Conservation (phyloP, 441 rosid genomes). For the Erodium trifolium region DNA sequence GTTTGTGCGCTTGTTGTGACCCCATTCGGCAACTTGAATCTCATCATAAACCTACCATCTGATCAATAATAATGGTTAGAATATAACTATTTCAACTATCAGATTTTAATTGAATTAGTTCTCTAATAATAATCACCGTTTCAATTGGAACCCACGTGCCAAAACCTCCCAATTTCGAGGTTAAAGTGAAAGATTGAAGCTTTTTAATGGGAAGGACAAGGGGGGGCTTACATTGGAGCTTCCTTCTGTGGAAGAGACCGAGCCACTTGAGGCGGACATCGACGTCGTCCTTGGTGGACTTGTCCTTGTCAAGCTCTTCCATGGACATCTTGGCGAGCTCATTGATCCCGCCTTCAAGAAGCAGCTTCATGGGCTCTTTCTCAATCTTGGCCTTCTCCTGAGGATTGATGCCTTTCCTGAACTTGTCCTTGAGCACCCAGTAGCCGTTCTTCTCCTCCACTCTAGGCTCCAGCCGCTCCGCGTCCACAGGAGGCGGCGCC, state of each 20-base stretch:
- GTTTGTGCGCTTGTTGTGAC: slow-evolving; percentile 91
- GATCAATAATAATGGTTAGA: slow-evolving; percentile 20
- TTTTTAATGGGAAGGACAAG: background rate
- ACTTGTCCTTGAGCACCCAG: slow-evolving; percentile 77
- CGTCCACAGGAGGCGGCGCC: slow-evolving; percentile 25
- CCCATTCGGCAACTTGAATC: slow-evolving; percentile 88
- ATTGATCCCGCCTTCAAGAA: slow-evolving; percentile 64
- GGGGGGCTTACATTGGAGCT: slow-evolving; percentile 61
- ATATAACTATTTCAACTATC: background rate
- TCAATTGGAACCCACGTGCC: background rate
- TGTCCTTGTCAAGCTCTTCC: slow-evolving; percentile 60
- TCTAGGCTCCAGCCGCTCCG: slow-evolving; percentile 64
- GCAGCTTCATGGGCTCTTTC: slow-evolving; percentile 76
- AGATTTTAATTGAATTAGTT: too few species aligned
- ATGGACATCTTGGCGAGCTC: slow-evolving; percentile 61
- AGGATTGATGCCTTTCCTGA: slow-evolving; percentile 69
- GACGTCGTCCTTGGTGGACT: slow-evolving; percentile 56
- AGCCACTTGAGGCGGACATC: slow-evolving; percentile 96
- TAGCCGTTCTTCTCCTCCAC: slow-evolving; percentile 70
- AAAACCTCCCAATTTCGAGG: background rate
- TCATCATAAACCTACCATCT: slow-evolving; percentile 98
- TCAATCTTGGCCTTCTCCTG: slow-evolving; percentile 79
- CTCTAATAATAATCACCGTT: too few species aligned
- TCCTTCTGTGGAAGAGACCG: slow-evolving; percentile 87
- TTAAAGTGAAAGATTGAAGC: slow-evolving; percentile 1